Evolutionary conservation across 2,329 filamentous ascomycete species (phyloP).

Genomic region (Torrubiella hemipterigena): DNA sequence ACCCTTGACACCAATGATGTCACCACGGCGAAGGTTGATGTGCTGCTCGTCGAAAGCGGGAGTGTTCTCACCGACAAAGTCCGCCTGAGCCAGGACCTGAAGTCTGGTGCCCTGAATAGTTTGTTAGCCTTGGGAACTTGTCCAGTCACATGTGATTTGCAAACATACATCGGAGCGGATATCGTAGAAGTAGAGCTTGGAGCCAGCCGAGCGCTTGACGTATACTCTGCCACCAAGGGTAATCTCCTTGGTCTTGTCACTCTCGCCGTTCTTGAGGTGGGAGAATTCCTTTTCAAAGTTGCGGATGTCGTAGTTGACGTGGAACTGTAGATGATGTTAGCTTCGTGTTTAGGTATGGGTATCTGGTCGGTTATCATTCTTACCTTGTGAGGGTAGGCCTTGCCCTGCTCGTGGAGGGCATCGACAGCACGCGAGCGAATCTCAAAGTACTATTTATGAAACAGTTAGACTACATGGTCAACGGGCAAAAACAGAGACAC

Average conservation of each 20-base stretch:
- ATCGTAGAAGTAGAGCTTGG: slow-evolving; percentile 88
- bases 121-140: not conserved
- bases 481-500: not conserved
- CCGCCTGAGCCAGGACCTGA: slow-evolving; percentile 85
- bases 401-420: slow-evolving; percentile 26
- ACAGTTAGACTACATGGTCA: not conserved
- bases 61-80: slow-evolving; percentile 57
- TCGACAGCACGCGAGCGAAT: slow-evolving; percentile 72
- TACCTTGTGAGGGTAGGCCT: slow-evolving; percentile 69
- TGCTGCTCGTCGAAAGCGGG: slow-evolving; percentile 76
- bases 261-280: slow-evolving; percentile 79
- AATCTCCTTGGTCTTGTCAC: slow-evolving; percentile 61
- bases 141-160: not conserved
- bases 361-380: not conserved
- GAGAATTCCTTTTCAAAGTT: slow-evolving; percentile 71
- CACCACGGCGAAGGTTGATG: slow-evolving; percentile 76
- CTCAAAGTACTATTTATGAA: slow-evolving; percentile 63
- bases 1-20: slow-evolving; percentile 52
- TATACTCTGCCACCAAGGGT: slow-evolving; percentile 79
- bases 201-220: slow-evolving; percentile 69
- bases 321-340: slow-evolving; percentile 39
- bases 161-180: slow-evolving; percentile 21
- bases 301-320: slow-evolving; percentile 69
- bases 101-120: slow-evolving; percentile 48
- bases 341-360: not conserved